A percentile compares a stretch with the other conserved stretches of the same genome.
phyloP scores from a whole-genome alignment of 441 rosid genomes.

The Flueggea neowawraea region DNA sequence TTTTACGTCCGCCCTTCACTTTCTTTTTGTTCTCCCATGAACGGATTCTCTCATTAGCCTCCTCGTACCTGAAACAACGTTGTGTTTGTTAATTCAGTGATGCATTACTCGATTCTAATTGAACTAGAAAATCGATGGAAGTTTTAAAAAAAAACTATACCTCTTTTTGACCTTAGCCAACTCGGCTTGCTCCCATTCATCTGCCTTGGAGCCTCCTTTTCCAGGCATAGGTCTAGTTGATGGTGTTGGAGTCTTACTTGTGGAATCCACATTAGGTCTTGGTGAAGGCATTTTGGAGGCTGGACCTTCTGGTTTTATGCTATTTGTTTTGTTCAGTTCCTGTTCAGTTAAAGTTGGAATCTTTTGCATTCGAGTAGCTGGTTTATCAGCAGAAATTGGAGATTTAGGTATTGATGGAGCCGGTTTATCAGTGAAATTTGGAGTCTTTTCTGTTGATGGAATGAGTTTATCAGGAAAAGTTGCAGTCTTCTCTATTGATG shows the following conservation, averaged over 20 bases:
- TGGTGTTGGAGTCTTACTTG: too few species aligned
- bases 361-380: constrained; percentile 19
- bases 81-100: constrained; percentile 4
- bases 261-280: constrained; percentile 27
- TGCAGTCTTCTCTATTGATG: constrained; percentile 23
- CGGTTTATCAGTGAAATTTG: too few species aligned
- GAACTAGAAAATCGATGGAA: background rate
- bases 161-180: constrained; percentile 41
- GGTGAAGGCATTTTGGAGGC: constrained; percentile 30
- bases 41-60: constrained; percentile 32
- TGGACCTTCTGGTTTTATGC: constrained; percentile 13
- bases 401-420: too few species aligned
- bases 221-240: too few species aligned
- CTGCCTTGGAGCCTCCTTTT: too few species aligned
- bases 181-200: constrained; percentile 28
- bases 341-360: constrained; percentile 10
- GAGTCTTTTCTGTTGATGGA: too few species aligned
- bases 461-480: background rate
- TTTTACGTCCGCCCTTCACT: constrained; percentile 47
- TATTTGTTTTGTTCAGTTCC: background rate
- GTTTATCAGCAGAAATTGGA: constrained; percentile 6
- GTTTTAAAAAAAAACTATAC: constrained; percentile 17
- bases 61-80: constrained; percentile 48
- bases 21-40: constrained; percentile 63
- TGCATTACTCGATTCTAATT: constrained; percentile 5